phyloP scores from a whole-genome alignment of 2,329 filamentous ascomycete genomes.

The Thermomyces lanuginosus region DNA sequence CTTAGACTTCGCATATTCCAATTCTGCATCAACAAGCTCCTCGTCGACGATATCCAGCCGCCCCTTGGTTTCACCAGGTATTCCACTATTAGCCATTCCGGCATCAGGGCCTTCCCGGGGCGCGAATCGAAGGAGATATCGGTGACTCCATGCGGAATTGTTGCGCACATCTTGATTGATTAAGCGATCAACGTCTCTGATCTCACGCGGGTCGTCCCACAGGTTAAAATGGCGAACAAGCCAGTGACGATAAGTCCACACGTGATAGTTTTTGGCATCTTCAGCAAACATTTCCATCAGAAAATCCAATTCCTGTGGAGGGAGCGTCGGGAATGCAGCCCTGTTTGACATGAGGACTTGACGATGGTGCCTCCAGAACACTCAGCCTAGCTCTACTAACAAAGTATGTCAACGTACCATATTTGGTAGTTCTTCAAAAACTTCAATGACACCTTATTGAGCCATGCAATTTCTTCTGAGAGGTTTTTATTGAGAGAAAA shows the following conservation, averaged over 20 bases:
- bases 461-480: constrained; percentile 61
- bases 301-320: constrained; percentile 55
- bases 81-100: constrained; percentile 17
- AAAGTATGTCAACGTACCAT: too few relatives aligned
- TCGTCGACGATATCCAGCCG: constrained; percentile 36
- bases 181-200: constrained; percentile 54
- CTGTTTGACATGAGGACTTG: constrained; percentile 37
- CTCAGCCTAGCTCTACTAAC: too few relatives aligned
- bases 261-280: constrained; percentile 96
- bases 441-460: constrained; percentile 64
- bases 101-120: constrained; percentile 31
- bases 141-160: constrained; percentile 95
- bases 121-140: constrained; percentile 81
- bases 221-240: constrained; percentile 48
- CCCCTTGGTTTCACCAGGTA: constrained; percentile 13
- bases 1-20: constrained; percentile 55
- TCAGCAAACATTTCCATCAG: constrained; percentile 62
- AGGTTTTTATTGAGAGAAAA: constrained; percentile 50
- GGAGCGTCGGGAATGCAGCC: constrained; percentile 37
- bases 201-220: constrained; percentile 43
- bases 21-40: constrained; percentile 54
- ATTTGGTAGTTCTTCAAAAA: constrained; percentile 99
- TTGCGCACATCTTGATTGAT: constrained; percentile 74
- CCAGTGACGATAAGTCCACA: constrained; percentile 88
- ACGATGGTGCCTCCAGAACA: constrained; percentile 43